These are phyloP conservation scores for Serendipita sp. DNA, from an alignment of 768 basidiomycete species.

Conservation along the genomic window DNA sequence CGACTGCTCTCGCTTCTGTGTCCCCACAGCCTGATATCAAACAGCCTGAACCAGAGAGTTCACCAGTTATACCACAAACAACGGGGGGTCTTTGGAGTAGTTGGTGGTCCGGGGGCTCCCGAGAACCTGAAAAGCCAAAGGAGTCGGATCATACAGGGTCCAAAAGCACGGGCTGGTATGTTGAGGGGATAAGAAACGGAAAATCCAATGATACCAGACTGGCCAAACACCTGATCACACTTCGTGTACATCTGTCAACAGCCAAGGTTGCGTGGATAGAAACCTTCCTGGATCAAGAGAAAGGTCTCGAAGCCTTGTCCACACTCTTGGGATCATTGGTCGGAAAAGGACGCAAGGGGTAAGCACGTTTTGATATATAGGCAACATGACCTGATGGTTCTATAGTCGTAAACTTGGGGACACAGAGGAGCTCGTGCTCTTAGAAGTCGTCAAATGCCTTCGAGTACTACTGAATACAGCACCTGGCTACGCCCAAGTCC, in stretches of 20 bases:
- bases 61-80: conserved; percentile 39
- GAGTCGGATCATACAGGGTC: conserved; percentile 23
- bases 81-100: conserved; percentile 64
- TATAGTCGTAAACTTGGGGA: conserved; percentile 31
- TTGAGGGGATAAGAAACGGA: conserved; percentile 38
- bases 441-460: conserved; percentile 66
- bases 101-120: conserved; percentile 42
- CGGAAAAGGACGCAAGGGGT: conserved; percentile 49
- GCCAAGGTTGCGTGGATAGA: conserved; percentile 63
- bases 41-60: conserved; percentile 13
- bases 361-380: conserved; percentile 9
- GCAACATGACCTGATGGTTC: no score
- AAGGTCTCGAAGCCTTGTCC: conserved; percentile 51
- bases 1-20: conserved; percentile 18
- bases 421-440: conserved; percentile 45
- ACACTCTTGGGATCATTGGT: conserved; percentile 43
- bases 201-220: conserved; percentile 45
- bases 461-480: conserved; percentile 73
- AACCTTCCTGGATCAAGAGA: conserved; percentile 49
- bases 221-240: conserved; percentile 59
- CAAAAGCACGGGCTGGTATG: conserved; percentile 45
- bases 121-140: conserved; percentile 16
- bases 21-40: neutral
- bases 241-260: conserved; percentile 77
- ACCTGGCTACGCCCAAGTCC: conserved; percentile 56